Evolutionary conservation across 352 stramenopile genomes (phyloP), one percentile per base, ranked within the genome.

Genomic region (Saprolegnia parasitica): DNA sequence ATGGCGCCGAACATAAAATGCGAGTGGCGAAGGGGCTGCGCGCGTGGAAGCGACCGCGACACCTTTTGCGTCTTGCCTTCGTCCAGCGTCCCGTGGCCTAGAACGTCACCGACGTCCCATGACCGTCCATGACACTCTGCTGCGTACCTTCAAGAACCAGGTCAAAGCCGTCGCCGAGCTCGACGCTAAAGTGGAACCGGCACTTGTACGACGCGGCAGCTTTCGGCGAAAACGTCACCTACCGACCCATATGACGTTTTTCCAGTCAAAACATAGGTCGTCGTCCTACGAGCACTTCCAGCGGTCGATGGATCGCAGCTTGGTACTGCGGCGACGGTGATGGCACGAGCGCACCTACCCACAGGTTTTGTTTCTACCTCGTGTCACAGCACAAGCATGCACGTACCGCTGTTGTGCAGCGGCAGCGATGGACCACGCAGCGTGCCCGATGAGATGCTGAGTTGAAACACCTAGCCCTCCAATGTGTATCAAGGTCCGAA

Each of bases 181-280:
- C 74, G 2, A 94, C 83, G n/a, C 49, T 71, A 35, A 94, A 81
- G 13, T 82, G 84, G 61, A 91, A 94, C 42, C 80, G 78, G 50
- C 78, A 88, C 57, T 79, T 79, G 73, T 89, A 94, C 20, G 71
- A 75, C 3, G 67, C 73, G 20, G 71, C 73, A 46, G 76, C 67
- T 0, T 68, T 60, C 0, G 86, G 78, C 13, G 71, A 73, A 65
- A 94, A 94, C 18, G 71, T 74, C 16, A 91, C 52, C 52, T 60
- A 60, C 13, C 1, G 35, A 21, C 16, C 11, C 16, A 20, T 60
- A 11, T 13, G 3, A n/a, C 11, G 8, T 11, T 4, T 58, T 9
- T 35, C 11, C 35, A 15, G 1, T 60, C 52, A 60, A n/a, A 18
- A 24, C 2, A 60, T 58, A 16, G 52, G 8, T 39, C 52, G 11